Base-by-base conservation (phyloP, 1,284 basidiomycete species). In the Peniophora sp. region DNA sequence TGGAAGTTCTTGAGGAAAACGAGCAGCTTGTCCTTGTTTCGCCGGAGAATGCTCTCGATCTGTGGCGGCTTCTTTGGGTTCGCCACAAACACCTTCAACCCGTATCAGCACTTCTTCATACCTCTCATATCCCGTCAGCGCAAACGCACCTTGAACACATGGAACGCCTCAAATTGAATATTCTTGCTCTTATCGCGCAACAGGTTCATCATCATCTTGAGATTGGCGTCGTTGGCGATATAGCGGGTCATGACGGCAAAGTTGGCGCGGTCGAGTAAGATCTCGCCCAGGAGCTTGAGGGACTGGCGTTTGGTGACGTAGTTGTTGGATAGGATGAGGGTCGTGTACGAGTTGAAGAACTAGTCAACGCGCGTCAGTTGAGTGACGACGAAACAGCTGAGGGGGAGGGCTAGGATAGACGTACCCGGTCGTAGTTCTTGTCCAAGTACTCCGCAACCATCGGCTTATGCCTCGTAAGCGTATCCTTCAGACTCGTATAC, bases 131-230 rank as follows among this genome's bases (percentile, higher is more conserved):
- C n/a, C 19, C 12, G 23, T 22, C n/a, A 50, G 48, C 22, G 57
- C 62, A 10, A 11, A 24, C 72, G 48, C 52, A 95, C 96, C 81
- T 99, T 99, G 82, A 99, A 99, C 32, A 99, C 97, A 62, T 99
- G 97, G 70, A 99, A 99, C 2, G 96, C 96, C 68, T 99, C 96
- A 55, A 98, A 99, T 69, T 99, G 96, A 50, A 99, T 99, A 68
- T 99, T 98, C 75, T 93, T 92, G 76, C 92, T 96, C 76, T 94
- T 94, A 64, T 98, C 94, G 55, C 94, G 79, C 48, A 99, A 74
- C 49, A 99, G 79, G 68, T 99, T 99, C 96, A 99, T 99, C 92
- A 99, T 97, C 82, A 96, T 91, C 82, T 98, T 98, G 55, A 99
- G 78, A 65, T 99, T 99, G 36, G 87, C 87, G 63, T 90, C 88